Evolutionary conservation across 2,329 filamentous ascomycete species (phyloP).

Genomic region (Fusarium sp.): DNA sequence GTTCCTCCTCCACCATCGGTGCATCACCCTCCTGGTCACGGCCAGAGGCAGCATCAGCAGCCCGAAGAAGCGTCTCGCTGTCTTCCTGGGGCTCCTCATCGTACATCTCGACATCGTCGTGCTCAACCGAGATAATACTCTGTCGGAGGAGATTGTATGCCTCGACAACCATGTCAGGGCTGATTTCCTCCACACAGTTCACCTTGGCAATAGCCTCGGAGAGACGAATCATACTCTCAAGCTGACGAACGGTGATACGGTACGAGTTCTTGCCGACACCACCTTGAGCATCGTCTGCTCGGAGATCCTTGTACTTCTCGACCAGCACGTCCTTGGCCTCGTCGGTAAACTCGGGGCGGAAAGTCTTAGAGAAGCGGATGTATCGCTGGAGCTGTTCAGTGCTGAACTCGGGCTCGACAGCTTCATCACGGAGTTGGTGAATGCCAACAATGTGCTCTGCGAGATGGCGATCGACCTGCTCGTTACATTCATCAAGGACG

Average conservation of each 20-base stretch:
- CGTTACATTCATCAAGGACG: constrained; percentile 95
- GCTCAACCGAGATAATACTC: constrained; percentile 97
- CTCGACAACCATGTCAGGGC: constrained; percentile 86
- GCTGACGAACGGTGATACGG: constrained; percentile 94
- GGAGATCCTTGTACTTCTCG: constrained; percentile 93
- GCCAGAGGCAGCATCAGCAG: constrained; percentile 55
- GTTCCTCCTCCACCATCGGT: constrained; percentile 53
- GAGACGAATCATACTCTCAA: constrained; percentile 95
- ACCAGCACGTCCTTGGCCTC: constrained; percentile 89
- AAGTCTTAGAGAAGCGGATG: constrained; percentile 95
- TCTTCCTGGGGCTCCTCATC: constrained; percentile 69
- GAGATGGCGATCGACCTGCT: constrained; percentile 87
- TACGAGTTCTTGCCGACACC: constrained; percentile 96
- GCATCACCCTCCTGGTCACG: constrained; percentile 61
- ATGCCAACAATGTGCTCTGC: constrained; percentile 95
- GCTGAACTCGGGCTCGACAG: constrained; percentile 91
- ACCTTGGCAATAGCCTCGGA: constrained; percentile 98
- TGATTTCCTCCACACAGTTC: constrained; percentile 93
- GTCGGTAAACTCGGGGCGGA: constrained; percentile 90
- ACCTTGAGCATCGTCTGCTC: constrained; percentile 92
- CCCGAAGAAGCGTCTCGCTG: constrained; percentile 58
- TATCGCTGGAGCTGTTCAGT: constrained; percentile 97
- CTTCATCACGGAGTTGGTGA: constrained; percentile 91
- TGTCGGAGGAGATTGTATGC: constrained; percentile 92
- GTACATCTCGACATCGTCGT: constrained; percentile 95